Evolutionary conservation across 1,284 basidiomycete genomes (phyloP).

Genomic region (Apiotrichum montevideense): DNA sequence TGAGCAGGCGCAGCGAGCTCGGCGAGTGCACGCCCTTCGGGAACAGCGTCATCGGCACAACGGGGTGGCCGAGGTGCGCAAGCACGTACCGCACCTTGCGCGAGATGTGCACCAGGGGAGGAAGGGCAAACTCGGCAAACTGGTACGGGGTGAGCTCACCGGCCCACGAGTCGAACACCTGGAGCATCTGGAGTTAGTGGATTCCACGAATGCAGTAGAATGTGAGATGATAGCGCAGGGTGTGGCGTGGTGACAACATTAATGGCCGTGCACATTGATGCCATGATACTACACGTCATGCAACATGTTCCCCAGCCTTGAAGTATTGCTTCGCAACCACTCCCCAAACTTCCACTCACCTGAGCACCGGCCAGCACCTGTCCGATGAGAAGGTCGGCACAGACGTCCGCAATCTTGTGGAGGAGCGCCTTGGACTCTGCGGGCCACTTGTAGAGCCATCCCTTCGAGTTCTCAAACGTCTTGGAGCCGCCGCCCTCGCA

Average conservation of each 20-base stretch:
- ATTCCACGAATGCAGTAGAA: neutral
- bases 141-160: conserved; percentile 82
- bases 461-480: conserved; percentile 79
- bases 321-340: no score
- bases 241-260: no score
- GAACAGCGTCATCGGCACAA: conserved; percentile 78
- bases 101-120: conserved; percentile 45
- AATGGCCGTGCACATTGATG: no score
- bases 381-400: conserved; percentile 77
- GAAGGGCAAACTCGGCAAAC: conserved; percentile 59
- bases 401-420: conserved; percentile 70
- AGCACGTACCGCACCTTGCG: conserved; percentile 60
- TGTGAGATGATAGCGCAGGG: neutral
- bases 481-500: conserved; percentile 87
- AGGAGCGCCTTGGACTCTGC: conserved; percentile 71
- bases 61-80: conserved; percentile 53
- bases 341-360: conserved; percentile 50
- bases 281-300: no score
- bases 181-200: conserved; percentile 59
- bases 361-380: conserved; percentile 90
- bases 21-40: conserved; percentile 81
- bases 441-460: conserved; percentile 85
- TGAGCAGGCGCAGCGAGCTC: conserved; percentile 27
- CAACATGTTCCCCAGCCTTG: no score
- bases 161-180: conserved; percentile 94